Conservation (phyloP, 2,329 filamentous ascomycete genomes). For the Cordyceps fumosorosea region DNA sequence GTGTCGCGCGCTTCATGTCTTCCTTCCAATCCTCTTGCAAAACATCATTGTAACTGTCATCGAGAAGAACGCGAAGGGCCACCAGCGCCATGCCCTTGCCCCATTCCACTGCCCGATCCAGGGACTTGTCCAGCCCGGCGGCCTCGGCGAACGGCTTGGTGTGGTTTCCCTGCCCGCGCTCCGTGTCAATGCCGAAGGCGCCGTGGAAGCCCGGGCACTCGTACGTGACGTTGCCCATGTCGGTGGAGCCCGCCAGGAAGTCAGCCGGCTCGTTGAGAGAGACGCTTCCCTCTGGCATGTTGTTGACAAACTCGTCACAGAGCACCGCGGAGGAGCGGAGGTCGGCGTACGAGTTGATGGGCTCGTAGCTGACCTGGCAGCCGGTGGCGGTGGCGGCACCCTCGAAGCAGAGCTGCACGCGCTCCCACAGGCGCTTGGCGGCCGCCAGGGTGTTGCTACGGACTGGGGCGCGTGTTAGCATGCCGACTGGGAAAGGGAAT, state of each 20-base stretch:
- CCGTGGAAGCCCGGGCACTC: conserved; percentile 38
- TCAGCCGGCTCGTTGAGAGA: conserved; percentile 27
- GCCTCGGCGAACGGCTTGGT: conserved; percentile 35
- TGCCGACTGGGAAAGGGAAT: conserved; percentile 12
- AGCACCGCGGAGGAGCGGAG: conserved; percentile 36
- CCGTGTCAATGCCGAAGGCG: conserved; percentile 34
- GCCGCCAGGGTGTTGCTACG: conserved; percentile 25
- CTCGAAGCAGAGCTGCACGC: conserved; percentile 26
- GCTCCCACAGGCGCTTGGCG: conserved; percentile 20
- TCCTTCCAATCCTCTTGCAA: conserved; percentile 22
- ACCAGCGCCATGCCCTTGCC: conserved; percentile 34
- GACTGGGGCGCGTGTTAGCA: conserved; percentile 14
- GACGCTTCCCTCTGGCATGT: conserved; percentile 31
- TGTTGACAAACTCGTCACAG: conserved; percentile 30
- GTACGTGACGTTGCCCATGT: conserved; percentile 43
- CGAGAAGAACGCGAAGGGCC: conserved; percentile 21
- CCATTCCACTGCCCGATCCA: conserved; percentile 30
- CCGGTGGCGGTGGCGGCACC: conserved; percentile 23
- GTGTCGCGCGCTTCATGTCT: conserved; percentile 26
- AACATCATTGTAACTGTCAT: conserved; percentile 26
- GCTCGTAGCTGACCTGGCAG: conserved; percentile 15
- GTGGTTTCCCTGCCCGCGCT: conserved; percentile 23
- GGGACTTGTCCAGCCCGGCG: conserved; percentile 29
- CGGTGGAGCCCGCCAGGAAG: conserved; percentile 31
- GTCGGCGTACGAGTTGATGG: conserved; percentile 32